Conservation (phyloP, 2,329 filamentous ascomycete species). For the Ceratocystis huliohia region DNA sequence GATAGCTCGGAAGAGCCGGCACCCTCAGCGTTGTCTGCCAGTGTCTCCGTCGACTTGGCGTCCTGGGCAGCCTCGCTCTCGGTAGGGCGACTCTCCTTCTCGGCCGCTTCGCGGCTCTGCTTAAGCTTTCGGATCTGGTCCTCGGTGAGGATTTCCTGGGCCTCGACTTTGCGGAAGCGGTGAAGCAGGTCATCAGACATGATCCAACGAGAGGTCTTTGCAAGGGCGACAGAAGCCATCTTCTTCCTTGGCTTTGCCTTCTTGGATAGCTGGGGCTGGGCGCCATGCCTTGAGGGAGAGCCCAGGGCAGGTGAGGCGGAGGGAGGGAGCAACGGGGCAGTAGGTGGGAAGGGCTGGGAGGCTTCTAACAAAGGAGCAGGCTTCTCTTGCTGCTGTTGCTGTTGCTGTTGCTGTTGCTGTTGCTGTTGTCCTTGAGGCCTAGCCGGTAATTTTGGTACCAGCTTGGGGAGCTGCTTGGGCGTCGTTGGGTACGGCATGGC, state of each 20-base stretch:
- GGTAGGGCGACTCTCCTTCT: background rate
- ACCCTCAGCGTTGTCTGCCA: background rate
- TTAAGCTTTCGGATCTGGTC: constrained; percentile 38
- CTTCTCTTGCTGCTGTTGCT: background rate
- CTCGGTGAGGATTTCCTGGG: constrained; percentile 46
- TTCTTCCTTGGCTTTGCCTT: constrained; percentile 17
- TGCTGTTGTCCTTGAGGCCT: background rate
- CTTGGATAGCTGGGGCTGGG: constrained; percentile 6
- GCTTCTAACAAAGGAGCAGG: background rate
- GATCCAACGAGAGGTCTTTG: constrained; percentile 35
- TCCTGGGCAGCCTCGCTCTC: background rate
- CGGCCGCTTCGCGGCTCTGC: constrained; percentile 26
- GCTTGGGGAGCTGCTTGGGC: background rate
- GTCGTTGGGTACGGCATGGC: constrained; percentile 5
- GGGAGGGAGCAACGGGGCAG: constrained; percentile 7
- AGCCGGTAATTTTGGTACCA: background rate
- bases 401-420: background rate
- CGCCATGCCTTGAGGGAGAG: background rate
- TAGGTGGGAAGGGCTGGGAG: constrained; percentile 11
- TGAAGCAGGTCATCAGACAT: constrained; percentile 44
- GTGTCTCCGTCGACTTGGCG: background rate
- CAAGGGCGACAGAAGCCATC: background rate
- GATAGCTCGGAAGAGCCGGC: background rate
- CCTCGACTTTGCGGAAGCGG: constrained; percentile 43
- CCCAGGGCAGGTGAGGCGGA: background rate